Base-by-base conservation (phyloP, 345 rosid species). In the Psidium friedrichsthalianum region DNA sequence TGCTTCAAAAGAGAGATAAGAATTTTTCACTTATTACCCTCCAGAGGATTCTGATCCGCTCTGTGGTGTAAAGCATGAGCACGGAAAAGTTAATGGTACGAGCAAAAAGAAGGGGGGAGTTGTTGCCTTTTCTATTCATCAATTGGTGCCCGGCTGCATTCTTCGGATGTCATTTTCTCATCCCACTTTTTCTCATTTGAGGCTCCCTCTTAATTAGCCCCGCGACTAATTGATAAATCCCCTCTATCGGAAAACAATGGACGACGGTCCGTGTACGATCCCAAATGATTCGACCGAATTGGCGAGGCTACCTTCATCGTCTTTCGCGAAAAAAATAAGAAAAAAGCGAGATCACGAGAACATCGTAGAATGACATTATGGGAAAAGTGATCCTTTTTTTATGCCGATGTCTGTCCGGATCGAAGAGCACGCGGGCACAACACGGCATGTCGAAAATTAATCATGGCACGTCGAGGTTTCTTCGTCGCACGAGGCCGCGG, bases 361-460 rank as follows among this genome's bases (percentile, higher is more conserved):
- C 11, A 1, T 0, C 2, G 0, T 20, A 0, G 29, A 4, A 61
- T 27, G 3, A 29, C 1, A 61, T 61, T 29, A 29, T 9, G 1
- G 32, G 8, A 16, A 29, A 29, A 3, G 18, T 0, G 6, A 29
- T 16, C 11, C 0, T n/a, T n/a, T 14, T 61, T 14, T 14, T 12
- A n/a, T 6, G 0, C 27, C 2, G 3, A 61, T 6, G 27, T 61
- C 2, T 16, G 1, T 10, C 42, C 2, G 3, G 2, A 29, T 64
- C 6, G 0, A 16, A 32, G 5, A 22, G 12, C 1, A 3, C 0
- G 0, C 6, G n/a, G 1, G 21, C 0, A 4, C 2, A 5, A 5
- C 12, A 8, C 1, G 12, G 21, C 3, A 64, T 0, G 21, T 15
- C 5, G 2, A 5, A 61, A 29, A 14, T 61, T 8, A 14, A 27